A percentile compares a stretch with the other conserved stretches of the same genome.
Evolutionary conservation across 2,329 filamentous ascomycete genomes (phyloP).

Genomic region (Epichloe coenophiala): DNA sequence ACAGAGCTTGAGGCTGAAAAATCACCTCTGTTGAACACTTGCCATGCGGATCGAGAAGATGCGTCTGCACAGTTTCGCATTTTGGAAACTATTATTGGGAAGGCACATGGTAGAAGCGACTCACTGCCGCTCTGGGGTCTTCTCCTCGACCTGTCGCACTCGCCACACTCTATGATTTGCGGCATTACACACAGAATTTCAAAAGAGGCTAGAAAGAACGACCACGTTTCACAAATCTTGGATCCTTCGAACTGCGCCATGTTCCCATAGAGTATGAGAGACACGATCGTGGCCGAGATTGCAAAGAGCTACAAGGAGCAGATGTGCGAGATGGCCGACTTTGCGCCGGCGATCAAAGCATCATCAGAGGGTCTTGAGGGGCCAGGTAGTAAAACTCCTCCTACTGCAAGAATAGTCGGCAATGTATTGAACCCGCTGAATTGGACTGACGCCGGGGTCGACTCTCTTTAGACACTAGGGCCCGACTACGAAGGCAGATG

Average conservation of each 20-base stretch:
- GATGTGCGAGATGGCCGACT: constrained; percentile 2
- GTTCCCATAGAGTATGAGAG: constrained; percentile 11
- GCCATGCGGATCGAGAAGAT: too few relatives aligned
- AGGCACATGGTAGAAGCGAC: constrained; percentile 1
- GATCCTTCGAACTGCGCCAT: constrained; percentile 4
- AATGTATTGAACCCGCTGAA: neutral
- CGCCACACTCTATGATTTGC: constrained; percentile 13
- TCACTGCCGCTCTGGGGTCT: constrained; percentile 10
- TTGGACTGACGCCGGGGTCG: constrained; percentile 1
- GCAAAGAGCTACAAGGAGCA: constrained; percentile 9
- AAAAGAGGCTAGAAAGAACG: constrained; percentile 2
- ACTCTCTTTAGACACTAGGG: neutral
- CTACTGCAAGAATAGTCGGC: neutral
- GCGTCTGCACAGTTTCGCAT: constrained; percentile 24
- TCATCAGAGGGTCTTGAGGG: too few relatives aligned
- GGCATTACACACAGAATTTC: neutral
- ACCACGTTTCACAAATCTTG: constrained; percentile 17
- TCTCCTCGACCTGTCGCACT: constrained; percentile 12
- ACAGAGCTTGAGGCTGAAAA: constrained; percentile 28
- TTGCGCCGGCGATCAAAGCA: neutral
- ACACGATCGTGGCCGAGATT: constrained; percentile 14
- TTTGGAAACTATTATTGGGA: constrained; percentile 11
- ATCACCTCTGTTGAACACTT: constrained; percentile 18
- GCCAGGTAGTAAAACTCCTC: neutral
- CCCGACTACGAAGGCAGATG: neutral